Base-by-base conservation (phyloP, 78 protist species). In the Dictyostelium firmibasis region DNA sequence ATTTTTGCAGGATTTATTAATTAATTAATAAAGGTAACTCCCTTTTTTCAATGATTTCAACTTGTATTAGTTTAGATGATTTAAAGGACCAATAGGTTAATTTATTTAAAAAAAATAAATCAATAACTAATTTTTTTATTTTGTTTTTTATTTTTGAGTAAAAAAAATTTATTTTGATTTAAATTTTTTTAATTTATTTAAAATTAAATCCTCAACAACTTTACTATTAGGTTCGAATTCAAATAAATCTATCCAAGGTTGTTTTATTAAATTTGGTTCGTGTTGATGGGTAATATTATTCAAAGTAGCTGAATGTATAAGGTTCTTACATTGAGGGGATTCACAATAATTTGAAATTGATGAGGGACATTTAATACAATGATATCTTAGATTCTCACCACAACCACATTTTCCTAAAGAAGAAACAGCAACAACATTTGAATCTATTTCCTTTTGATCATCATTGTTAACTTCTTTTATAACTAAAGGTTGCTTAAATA, bases 171-270 rank as follows among this genome's bases (percentile, higher is more conserved):
- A 8, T 20, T 23, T 20, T 67, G n/a, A 67, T 11, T 67, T 67
- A 72, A 72, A 72, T 33, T 72, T 72, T 16, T 72, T 72, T 72
- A 72, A 14, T 72, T 72, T 31, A 72, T 72, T 72, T 72, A 33
- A 33, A 72, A 72, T 72, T 14, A 72, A 6, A 14, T 14, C 25
- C 18, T 72, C 43, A 16, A 72, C 79, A 0, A 13, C 5, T 33
- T 27, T 7, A 72, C 33, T 44, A 33, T 72, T 31, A 14, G 79
- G 38, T 72, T 72, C 33, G 31, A 33, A 72, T 33, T 33, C 6
- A 6, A 13, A 33, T 20, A 16, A 13, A 16, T 16, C 13, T 4
- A 20, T 33, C 44, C n/a, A 72, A 29, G 44, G 16, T 33, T 72
- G 25, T 33, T 41, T 33, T 0, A 72, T 33, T 16, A 72, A 1